phyloP scores from a whole-genome alignment of 106 monocot species.

The Cymbidium sinense region DNA sequence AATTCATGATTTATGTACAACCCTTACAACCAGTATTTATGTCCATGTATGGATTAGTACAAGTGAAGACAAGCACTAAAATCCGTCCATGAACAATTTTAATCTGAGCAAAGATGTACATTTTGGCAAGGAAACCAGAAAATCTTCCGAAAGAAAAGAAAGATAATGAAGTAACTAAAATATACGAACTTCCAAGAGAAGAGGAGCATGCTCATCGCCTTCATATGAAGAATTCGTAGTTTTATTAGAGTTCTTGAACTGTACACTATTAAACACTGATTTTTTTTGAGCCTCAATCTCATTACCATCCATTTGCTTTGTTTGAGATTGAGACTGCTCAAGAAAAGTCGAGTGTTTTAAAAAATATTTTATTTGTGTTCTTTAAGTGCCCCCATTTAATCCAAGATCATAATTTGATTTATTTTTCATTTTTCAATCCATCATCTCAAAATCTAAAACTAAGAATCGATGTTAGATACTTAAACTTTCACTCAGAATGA shows the following conservation, averaged over 20 bases:
- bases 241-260: constrained; percentile 64
- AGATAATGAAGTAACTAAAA: background rate
- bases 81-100: background rate
- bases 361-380: too few relatives aligned
- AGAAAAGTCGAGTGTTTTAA: too few relatives aligned
- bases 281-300: constrained; percentile 17
- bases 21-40: background rate
- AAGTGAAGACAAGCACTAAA: background rate
- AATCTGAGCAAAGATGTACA: background rate
- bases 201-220: constrained; percentile 14
- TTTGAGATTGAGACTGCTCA: too few relatives aligned
- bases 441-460: too few relatives aligned
- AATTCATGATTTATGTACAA: background rate
- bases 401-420: too few relatives aligned
- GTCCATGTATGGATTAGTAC: background rate
- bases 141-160: background rate
- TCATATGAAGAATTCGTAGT: constrained; percentile 28
- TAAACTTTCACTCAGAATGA: too few relatives aligned
- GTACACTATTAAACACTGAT: constrained; percentile 13
- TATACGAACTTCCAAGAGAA: constrained; percentile 21
- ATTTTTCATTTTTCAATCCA: too few relatives aligned
- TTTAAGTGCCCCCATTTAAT: too few relatives aligned
- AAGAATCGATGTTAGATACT: too few relatives aligned
- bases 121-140: too few relatives aligned
- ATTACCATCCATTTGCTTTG: constrained; percentile 29